Percentiles rank a stretch among this genome's conserved stretches.
phyloP scores from a whole-genome alignment of 2,329 filamentous ascomycete species.

The Claviceps africana region DNA sequence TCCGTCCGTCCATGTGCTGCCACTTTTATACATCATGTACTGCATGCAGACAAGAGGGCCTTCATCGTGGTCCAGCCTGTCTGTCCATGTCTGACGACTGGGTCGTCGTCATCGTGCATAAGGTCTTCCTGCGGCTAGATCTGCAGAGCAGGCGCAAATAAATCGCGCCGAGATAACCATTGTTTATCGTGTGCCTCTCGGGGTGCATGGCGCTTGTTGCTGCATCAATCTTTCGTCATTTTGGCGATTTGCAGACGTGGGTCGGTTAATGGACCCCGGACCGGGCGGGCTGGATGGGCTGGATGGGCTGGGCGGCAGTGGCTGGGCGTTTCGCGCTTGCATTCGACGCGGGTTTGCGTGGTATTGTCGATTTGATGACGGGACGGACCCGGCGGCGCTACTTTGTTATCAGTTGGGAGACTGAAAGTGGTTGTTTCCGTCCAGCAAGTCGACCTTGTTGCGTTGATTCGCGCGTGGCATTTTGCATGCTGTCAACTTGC shows the following conservation, averaged over 20 bases:
- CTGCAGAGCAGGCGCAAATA: background rate
- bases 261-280: background rate
- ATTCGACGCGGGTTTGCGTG: background rate
- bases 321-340: background rate
- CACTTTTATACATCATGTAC: background rate
- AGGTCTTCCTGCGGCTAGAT: background rate
- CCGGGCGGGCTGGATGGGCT: background rate
- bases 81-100: background rate
- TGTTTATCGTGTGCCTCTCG: background rate
- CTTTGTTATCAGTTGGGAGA: background rate
- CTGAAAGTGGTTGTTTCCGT: background rate
- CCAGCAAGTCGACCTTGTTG: background rate
- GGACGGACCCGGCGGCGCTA: background rate
- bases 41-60: background rate
- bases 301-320: background rate
- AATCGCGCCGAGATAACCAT: background rate
- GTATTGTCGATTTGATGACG: background rate
- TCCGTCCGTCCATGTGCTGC: background rate
- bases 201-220: background rate
- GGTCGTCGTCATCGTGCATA: background rate
- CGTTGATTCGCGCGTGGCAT: background rate
- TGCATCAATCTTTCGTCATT: constrained; percentile 1
- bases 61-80: background rate
- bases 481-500: background rate
- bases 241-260: background rate